Evolutionary conservation across 148 eudicot genomes (phyloP).

Genomic region (Diospyros lotus): DNA sequence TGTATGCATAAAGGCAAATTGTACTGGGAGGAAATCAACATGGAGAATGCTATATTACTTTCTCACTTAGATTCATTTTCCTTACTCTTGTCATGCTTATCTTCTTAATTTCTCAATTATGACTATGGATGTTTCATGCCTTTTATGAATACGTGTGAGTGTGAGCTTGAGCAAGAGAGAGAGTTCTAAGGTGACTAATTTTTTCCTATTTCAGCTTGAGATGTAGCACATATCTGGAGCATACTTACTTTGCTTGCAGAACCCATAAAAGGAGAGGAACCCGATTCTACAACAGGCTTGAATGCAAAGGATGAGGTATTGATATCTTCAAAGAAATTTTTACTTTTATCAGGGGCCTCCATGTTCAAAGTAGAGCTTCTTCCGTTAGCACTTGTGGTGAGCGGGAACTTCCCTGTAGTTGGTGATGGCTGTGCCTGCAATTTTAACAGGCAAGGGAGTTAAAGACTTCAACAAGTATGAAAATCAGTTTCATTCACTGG

Average conservation of each 20-base stretch:
- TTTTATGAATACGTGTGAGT: background rate
- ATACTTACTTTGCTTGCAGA: constrained; percentile 30
- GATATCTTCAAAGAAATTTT: constrained; percentile 21
- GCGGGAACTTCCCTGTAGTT: constrained; percentile 45
- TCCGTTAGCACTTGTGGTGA: constrained; percentile 21
- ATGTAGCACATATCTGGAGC: background rate
- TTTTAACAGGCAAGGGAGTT: background rate
- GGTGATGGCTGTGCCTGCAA: constrained; percentile 60
- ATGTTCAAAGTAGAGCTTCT: constrained; percentile 20
- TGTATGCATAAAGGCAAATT: constrained; percentile 6
- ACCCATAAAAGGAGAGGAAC: constrained; percentile 18
- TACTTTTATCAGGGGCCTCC: constrained; percentile 22
- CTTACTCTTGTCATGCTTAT: too few species aligned
- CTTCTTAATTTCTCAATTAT: background rate
- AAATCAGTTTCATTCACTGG: too few species aligned
- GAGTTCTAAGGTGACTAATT: background rate
- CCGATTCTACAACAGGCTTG: constrained; percentile 34
- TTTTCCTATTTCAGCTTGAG: background rate
- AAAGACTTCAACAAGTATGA: background rate
- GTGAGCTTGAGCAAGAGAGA: background rate
- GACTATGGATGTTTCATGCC: background rate
- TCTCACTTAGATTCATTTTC: background rate
- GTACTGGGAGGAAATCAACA: background rate
- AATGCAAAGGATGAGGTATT: constrained; percentile 39
- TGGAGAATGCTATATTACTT: too few species aligned